Percentiles rank a stretch among this genome's conserved stretches.
Conservation (phyloP, 768 basidiomycete species). For the Lactarius tabidus region DNA sequence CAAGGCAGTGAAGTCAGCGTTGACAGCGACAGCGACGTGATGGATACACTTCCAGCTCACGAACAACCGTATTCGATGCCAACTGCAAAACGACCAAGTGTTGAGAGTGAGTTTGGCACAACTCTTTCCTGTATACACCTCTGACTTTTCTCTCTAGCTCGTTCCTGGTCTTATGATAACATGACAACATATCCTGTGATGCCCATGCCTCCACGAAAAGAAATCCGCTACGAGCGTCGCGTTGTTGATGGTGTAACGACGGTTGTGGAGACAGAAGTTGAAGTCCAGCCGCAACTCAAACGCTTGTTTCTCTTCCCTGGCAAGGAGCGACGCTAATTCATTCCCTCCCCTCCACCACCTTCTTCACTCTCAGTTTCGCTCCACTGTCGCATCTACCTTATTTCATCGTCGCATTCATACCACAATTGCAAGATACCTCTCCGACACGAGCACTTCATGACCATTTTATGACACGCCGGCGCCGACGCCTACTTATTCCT, state of each 20-base stretch:
- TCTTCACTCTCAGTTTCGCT: conserved; percentile 7
- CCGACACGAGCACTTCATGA: conserved; percentile 24
- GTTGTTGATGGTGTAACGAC: conserved; percentile 48
- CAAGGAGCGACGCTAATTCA: conserved; percentile 30
- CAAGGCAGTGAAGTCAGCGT: conserved; percentile 40
- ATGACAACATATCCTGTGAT: conserved; percentile 61
- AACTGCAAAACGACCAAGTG: conserved; percentile 39
- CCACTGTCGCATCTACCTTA: conserved; percentile 14
- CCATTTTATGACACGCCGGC: conserved; percentile 20
- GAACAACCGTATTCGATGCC: conserved; percentile 28
- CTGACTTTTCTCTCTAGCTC: conserved; percentile 39
- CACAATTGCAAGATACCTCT: conserved; percentile 26
- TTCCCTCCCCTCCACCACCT: conserved; percentile 5
- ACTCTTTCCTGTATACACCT: neutral
- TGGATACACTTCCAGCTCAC: conserved; percentile 30
- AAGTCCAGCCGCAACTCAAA: conserved; percentile 53
- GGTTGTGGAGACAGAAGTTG: conserved; percentile 51
- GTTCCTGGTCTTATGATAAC: conserved; percentile 76
- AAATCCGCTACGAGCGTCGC: conserved; percentile 46
- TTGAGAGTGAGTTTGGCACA: conserved; percentile 46
- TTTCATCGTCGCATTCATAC: conserved; percentile 22
- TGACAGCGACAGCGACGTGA: conserved; percentile 31
- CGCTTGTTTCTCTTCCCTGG: conserved; percentile 67
- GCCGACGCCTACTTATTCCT: conserved; percentile 26
- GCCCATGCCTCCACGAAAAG: conserved; percentile 45